Evolutionary conservation across 768 basidiomycete genomes (phyloP), one percentile per base, ranked within the genome.

Genomic region (Lanmaoa rubissima): DNA sequence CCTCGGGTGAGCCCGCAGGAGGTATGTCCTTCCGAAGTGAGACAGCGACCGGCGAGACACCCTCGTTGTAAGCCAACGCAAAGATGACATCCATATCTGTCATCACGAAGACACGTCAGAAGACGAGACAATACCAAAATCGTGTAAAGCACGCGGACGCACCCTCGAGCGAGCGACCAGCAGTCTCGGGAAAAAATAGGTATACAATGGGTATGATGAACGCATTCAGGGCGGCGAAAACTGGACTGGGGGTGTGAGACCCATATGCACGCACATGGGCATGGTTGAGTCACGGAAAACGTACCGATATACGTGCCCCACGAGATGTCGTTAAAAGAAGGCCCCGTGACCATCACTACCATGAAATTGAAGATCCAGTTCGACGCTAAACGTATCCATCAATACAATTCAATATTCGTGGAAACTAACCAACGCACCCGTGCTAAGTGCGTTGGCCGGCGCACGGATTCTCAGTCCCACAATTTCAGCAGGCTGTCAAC

Each of bases 361-460:
- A 75, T 63, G 66, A 85, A 85, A 64, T 84, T 84, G 62, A 83
- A 85, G 19, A 77, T 81, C 83, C 79, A 82, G 51, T 80, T 80
- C 21, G 69, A 73, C 14, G 69, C 70, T 68, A 41, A 24, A 19
- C 28, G 9, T 26, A 21, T 45, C 41, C 45, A 31, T 62, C 45
- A 54, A 35, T 10, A 21, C n/a, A 24, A 5, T 11, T 13, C 26
- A 45, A 21, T 19, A 17, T 5, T 13, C 40, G 19, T 17, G 2
- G 3, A 17, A 31, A 3, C 4, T 7, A 21, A 39, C 6, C 17
- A 4, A 62, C 63, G 24, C 17, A 72, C 70, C 81, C 1, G 85
- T 86, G 39, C 81, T 81, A 31, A 87, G 73, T 12, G 84, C 85
- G 57, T 86, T 86, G 13, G 85, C 85, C 0, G 84, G 82, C 7